Base-by-base conservation (phyloP, 352 stramenopile species). In the Pythium brachiatum region DNA sequence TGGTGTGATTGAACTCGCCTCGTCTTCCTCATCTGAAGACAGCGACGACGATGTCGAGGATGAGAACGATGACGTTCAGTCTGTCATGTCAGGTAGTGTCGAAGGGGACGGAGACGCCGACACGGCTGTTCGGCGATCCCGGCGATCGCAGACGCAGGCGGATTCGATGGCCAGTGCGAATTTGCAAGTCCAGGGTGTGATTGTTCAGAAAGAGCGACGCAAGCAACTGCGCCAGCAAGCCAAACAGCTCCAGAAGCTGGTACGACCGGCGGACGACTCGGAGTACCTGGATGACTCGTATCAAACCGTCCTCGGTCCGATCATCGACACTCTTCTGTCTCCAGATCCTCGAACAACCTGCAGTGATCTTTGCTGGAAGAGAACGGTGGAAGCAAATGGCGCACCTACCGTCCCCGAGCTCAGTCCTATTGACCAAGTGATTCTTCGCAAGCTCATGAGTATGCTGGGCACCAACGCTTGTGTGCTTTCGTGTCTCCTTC, bases 211-310 rank as follows among this genome's bases (percentile, higher is more conserved):
- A 13, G 70, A 88, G 41, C 76, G 79, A 23, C 64, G 69, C 3
- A 52, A 61, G 53, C 57, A 81, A 51, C 57, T 76, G 46, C 63
- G 73, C 27, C 76, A 78, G 25, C 60, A 69, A 51, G 74, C 64
- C 29, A 79, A 79, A 34, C 66, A 60, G 20, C 68, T 73, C 1
- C 53, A 78, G 38, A 74, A 71, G 52, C 72, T 88, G 29, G 70
- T 76, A 13, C 72, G 78, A 0, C 66, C 73, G 2, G 66, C 69
- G 6, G 75, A 89, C 34, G 75, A 86, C 16, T 87, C 78, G 2
- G 83, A 92, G 64, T 92, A 92, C 47, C 29, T 89, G 26, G 83
- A 92, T 41, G 77, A 87, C 50, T 88, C 80, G 12, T 88, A 88
- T 32, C 43, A 77, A 6, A 60, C 70, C 0, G 64, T 62, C 20